Conservation (phyloP, 106 monocot genomes). For the Narthecium ossifragum region DNA sequence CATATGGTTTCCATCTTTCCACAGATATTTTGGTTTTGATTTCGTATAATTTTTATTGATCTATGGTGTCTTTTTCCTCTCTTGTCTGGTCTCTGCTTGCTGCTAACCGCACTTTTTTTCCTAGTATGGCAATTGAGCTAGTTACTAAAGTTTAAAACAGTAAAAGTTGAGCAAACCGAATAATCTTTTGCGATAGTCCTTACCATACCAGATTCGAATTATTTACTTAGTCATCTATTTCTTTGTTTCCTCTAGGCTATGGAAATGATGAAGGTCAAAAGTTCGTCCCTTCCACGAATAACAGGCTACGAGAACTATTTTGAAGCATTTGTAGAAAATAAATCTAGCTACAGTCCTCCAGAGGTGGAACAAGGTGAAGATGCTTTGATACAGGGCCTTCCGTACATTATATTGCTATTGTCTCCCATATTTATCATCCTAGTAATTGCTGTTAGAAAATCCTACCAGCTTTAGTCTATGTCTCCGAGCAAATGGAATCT, state of each 20-base stretch:
- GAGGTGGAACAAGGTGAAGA: conserved; percentile 32
- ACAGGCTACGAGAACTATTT: conserved; percentile 92
- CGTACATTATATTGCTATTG: conserved; percentile 70
- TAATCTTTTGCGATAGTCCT: too few relatives aligned
- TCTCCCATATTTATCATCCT: conserved; percentile 65
- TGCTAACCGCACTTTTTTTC: too few relatives aligned
- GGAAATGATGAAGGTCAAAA: conserved; percentile 74
- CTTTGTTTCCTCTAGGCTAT: conserved; percentile 72
- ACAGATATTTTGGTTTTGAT: not conserved
- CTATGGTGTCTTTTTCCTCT: not conserved
- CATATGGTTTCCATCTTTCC: too few relatives aligned
- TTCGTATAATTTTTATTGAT: not conserved
- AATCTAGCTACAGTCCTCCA: conserved; percentile 25
- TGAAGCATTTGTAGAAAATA: conserved; percentile 62
- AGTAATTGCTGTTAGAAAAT: conserved; percentile 45
- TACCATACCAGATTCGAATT: too few relatives aligned
- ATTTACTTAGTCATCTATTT: too few relatives aligned
- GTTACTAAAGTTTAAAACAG: too few relatives aligned
- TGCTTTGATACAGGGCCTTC: conserved; percentile 40
- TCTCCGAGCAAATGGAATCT: too few relatives aligned
- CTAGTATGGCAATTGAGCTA: too few relatives aligned
- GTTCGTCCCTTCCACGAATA: conserved; percentile 15
- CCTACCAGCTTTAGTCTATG: conserved; percentile 23
- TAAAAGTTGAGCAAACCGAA: too few relatives aligned
- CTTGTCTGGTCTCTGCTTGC: too few relatives aligned